Conservation (phyloP, 225 moss, liverwort and hornwort species). For the Lunularia cruciata region DNA sequence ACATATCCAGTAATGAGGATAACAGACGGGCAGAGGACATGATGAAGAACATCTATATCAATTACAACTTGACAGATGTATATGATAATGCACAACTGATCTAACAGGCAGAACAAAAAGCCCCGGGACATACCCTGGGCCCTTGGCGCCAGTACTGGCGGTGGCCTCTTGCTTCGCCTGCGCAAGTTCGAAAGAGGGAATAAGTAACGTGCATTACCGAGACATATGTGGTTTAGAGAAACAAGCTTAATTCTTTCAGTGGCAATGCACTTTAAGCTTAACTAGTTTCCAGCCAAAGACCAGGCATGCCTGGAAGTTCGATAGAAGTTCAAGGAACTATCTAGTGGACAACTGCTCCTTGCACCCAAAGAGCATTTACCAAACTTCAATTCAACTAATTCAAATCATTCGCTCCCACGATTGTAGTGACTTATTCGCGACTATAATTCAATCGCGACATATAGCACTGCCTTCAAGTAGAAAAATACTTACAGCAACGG, state of each 20-base stretch:
- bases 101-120: not conserved
- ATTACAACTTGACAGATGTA: not conserved
- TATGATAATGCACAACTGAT: not conserved
- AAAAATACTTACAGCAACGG: constrained; percentile 37
- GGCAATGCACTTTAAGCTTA: too few relatives aligned
- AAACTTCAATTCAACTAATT: too few relatives aligned
- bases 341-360: not conserved
- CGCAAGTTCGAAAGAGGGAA: not conserved
- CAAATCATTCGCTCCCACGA: too few relatives aligned
- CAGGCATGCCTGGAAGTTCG: too few relatives aligned
- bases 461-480: not conserved
- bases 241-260: too few relatives aligned
- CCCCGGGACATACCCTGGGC: constrained; percentile 31
- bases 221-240: too few relatives aligned
- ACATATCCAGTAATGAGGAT: not conserved
- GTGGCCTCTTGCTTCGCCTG: constrained; percentile 41
- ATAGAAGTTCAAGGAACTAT: not conserved
- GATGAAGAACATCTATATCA: not conserved
- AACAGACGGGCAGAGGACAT: not conserved
- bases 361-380: too few relatives aligned
- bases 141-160: constrained; percentile 31
- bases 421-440: too few relatives aligned
- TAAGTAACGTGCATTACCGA: too few relatives aligned
- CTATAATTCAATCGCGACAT: not conserved
- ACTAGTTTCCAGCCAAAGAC: too few relatives aligned